Conservation (phyloP, 305 asterid genomes). For the Stenogyne calaminthoides region DNA sequence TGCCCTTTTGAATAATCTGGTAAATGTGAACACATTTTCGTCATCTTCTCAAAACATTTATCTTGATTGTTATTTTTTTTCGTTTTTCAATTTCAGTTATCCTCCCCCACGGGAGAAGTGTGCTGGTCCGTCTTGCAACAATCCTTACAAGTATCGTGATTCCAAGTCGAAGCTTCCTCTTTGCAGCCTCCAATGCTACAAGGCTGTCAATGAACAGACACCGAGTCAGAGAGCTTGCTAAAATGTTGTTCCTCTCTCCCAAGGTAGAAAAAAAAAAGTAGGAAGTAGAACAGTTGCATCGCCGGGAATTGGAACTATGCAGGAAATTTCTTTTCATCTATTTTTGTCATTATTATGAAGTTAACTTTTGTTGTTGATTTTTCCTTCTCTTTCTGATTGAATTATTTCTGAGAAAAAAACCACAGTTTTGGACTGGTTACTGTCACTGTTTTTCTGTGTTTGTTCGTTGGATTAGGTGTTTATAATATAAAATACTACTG, state of each 20-base stretch:
- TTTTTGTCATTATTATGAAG: constrained; percentile 12
- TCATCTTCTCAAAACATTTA: background rate
- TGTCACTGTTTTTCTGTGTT: background rate
- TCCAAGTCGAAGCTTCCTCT: constrained; percentile 92
- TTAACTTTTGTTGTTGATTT: background rate
- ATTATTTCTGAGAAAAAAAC: background rate
- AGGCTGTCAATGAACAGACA: constrained; percentile 60
- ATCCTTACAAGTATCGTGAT: constrained; percentile 87
- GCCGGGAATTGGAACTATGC: background rate
- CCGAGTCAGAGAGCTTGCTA: constrained; percentile 48
- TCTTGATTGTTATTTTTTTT: background rate
- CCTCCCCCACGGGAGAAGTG: constrained; percentile 96
- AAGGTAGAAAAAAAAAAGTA: constrained; percentile 13
- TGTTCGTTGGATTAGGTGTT: background rate
- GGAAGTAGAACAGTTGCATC: constrained; percentile 16
- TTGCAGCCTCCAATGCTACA: constrained; percentile 93
- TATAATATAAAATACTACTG: background rate
- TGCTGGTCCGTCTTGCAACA: constrained; percentile 80
- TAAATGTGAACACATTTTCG: background rate
- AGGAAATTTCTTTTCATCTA: constrained; percentile 16
- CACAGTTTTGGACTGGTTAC: background rate
- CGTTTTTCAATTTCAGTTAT: constrained; percentile 59
- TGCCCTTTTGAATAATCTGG: background rate
- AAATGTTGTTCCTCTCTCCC: constrained; percentile 11
- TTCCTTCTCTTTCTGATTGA: background rate